Evolutionary conservation across 2,329 filamentous ascomycete species (phyloP), one percentile per base, ranked within the genome.

Genomic region (Cladophialophora immunda): DNA sequence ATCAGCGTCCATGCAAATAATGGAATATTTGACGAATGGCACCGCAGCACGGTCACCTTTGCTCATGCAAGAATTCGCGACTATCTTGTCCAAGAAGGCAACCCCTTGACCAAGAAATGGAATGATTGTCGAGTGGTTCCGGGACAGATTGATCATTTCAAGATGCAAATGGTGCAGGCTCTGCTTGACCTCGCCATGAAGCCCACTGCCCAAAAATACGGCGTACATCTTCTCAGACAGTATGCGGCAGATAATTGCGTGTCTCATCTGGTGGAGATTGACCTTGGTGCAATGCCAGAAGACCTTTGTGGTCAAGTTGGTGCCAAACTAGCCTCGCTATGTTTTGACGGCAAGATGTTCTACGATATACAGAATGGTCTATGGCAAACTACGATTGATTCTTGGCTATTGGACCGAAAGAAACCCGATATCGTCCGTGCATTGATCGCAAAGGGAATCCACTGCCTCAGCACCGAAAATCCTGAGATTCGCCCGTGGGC

Each of bases 171-270:
- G 54, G 54, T 56, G 17, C 29, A 56, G 54, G 34, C 54, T 36
- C 54, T 56, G 54, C 54, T 56, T 56, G 54, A 56, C 54, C 54
- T 56, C 34, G 54, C 54, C 54, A 56, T 56, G 54, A 56, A 38
- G 30, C 15, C 54, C 17, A 56, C 25, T 50, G 54, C 54, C 5
- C 30, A 56, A 22, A 56, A 56, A 22, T 56, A 56, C 17, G 54
- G 30, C 30, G 54, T 56, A 36, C 54, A 56, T 56, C 54, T 32
- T 36, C 54, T 56, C 54, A 36, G 34, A 36, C 54, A 56, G 30
- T 56, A 56, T 34, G 54, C 54, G 30, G 54, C 54, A 34, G 54
- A 56, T 56, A 56, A 56, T 36, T 56, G 54, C 54, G 54, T 56
- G 5, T 56, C 54, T 56, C 54, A 56, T 34, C 19, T 56, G 54